Evolutionary conservation across 2,329 filamentous ascomycete species (phyloP).

Genomic region (Phialocephala subalpina): DNA sequence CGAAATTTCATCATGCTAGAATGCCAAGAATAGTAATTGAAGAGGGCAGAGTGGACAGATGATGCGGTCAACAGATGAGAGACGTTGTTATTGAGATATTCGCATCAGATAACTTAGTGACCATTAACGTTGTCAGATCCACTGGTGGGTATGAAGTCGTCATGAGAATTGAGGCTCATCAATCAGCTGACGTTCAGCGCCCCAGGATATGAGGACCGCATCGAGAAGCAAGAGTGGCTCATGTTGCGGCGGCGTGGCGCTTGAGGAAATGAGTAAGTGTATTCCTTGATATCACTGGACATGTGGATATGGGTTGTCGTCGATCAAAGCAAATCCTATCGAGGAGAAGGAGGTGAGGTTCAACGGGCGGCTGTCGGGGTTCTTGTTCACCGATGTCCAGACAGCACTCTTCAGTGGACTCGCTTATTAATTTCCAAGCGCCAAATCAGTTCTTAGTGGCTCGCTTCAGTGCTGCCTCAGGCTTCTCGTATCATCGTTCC

Average conservation of each 20-base stretch:
- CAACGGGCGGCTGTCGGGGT: not conserved
- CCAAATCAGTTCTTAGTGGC: not conserved
- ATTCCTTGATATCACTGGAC: slow-evolving; percentile 6
- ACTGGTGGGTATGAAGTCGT: not conserved
- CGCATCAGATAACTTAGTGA: not conserved
- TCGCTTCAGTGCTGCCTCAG: not conserved
- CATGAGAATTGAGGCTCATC: not conserved
- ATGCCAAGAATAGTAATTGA: slow-evolving; percentile 5
- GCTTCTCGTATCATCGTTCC: not conserved
- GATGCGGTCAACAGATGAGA: no score
- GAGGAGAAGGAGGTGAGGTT: slow-evolving; percentile 9
- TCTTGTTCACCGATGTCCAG: not conserved
- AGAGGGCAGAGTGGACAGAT: not conserved
- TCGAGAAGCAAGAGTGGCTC: not conserved
- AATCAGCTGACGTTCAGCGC: not conserved
- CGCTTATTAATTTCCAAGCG: not conserved
- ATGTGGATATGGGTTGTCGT: not conserved
- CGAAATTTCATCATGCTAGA: slow-evolving; percentile 6
- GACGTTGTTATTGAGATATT: not conserved
- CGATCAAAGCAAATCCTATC: not conserved
- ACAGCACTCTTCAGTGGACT: not conserved
- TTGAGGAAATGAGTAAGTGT: not conserved
- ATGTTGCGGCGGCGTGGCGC: not conserved
- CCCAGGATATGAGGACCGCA: not conserved
- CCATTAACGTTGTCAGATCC: not conserved